Evolutionary conservation across 176 grass and related monocot genomes (phyloP).

Genomic region (Cenchrus purpureus): DNA sequence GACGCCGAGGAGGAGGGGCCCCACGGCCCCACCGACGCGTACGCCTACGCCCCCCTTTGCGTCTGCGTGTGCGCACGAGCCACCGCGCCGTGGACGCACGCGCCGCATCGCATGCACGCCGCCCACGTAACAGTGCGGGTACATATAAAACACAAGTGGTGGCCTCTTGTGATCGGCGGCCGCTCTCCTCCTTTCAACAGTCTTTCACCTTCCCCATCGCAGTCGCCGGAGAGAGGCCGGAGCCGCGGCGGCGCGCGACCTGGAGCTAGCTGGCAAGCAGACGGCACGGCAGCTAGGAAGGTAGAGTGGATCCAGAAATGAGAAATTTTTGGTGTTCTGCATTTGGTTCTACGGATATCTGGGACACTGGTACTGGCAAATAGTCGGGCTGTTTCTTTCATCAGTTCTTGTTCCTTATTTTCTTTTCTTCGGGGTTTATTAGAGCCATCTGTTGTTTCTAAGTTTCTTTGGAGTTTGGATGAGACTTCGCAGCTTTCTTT

Average conservation of each 20-base stretch:
- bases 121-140: not conserved
- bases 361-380: not conserved
- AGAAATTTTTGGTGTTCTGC: not conserved
- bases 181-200: not conserved
- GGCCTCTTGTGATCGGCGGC: constrained; percentile 17
- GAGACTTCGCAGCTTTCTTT: not conserved
- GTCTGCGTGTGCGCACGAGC: not conserved
- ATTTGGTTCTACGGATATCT: not conserved
- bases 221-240: not conserved
- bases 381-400: constrained; percentile 13
- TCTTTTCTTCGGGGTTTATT: constrained; percentile 9
- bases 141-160: constrained; percentile 31
- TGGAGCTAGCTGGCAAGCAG: not conserved
- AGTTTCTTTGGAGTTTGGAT: not conserved
- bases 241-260: not conserved
- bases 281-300: too few species aligned
- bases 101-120: not conserved
- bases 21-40: not conserved
- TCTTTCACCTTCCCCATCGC: not conserved
- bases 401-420: constrained; percentile 4
- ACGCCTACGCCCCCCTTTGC: not conserved
- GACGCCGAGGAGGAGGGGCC: not conserved
- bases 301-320: not conserved
- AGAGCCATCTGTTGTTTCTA: not conserved
- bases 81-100: not conserved